Conservation (phyloP, 1,284 basidiomycete species). For the Cystobasidium sp. region DNA sequence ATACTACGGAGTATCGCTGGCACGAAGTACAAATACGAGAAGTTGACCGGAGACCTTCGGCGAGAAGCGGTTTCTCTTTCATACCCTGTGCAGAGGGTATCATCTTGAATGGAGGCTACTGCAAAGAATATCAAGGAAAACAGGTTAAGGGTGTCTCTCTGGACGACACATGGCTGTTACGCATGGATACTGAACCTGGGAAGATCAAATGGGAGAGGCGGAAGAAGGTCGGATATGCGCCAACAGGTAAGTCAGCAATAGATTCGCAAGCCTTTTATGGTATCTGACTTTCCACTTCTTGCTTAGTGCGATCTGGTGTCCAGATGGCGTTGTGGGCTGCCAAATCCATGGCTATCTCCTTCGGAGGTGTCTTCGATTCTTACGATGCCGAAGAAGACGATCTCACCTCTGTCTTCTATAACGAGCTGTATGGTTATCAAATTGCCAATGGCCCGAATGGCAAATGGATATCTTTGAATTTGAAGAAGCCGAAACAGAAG, state of each 20-base stretch:
- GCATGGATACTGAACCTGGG: conserved; percentile 59
- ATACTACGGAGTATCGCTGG: conserved; percentile 73
- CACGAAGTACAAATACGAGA: conserved; percentile 74
- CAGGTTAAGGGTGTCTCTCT: conserved; percentile 82
- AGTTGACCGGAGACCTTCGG: conserved; percentile 69
- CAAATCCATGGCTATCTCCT: conserved; percentile 72
- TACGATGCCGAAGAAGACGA: conserved; percentile 79
- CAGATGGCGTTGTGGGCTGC: conserved; percentile 79
- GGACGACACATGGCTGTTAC: conserved; percentile 90
- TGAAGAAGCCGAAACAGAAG: conserved; percentile 58
- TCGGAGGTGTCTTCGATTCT: conserved; percentile 89
- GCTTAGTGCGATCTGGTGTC: conserved; percentile 71
- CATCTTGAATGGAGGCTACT: conserved; percentile 85
- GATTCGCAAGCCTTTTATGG: not conserved
- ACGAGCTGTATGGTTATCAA: conserved; percentile 85
- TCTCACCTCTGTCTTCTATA: conserved; percentile 78
- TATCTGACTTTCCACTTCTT: conserved; percentile 61
- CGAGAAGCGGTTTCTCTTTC: conserved; percentile 86
- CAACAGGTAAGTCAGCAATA: conserved; percentile 24
- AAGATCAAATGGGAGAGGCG: conserved; percentile 81
- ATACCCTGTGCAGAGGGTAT: conserved; percentile 79
- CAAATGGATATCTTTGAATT: conserved; percentile 75
- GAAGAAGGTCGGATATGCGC: conserved; percentile 71
- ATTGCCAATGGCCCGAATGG: conserved; percentile 68
- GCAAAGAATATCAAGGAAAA: conserved; percentile 86